Evolutionary conservation across 2,329 filamentous ascomycete genomes (phyloP).

Genomic region (Mycocentrospora acerina): DNA sequence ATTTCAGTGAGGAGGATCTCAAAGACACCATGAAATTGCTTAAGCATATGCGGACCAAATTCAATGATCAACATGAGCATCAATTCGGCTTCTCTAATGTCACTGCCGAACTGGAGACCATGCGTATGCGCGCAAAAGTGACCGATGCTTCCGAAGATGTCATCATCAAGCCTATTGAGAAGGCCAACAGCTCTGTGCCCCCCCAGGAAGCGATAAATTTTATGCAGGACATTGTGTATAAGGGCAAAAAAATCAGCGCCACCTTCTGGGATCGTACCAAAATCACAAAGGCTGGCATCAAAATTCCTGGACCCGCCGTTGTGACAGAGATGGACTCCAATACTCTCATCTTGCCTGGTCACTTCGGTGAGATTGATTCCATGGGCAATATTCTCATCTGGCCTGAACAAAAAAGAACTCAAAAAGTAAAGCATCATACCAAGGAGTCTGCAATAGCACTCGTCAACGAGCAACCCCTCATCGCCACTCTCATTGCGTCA

Average conservation of each 20-base stretch:
- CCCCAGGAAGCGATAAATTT: constrained; percentile 41
- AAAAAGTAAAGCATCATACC: constrained; percentile 32
- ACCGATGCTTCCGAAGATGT: constrained; percentile 48
- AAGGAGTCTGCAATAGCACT: constrained; percentile 41
- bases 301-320: constrained; percentile 49
- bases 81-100: constrained; percentile 50
- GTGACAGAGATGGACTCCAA: constrained; percentile 56
- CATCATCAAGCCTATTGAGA: constrained; percentile 39
- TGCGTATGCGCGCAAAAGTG: constrained; percentile 50
- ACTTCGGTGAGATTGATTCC: constrained; percentile 49
- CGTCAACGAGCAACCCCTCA: constrained; percentile 44
- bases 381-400: constrained; percentile 54
- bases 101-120: constrained; percentile 50
- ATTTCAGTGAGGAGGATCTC: constrained; percentile 41
- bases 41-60: constrained; percentile 40
- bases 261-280: constrained; percentile 49
- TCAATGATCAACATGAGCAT: constrained; percentile 47
- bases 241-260: constrained; percentile 45
- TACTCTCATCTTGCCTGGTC: constrained; percentile 52
- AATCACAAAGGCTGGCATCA: constrained; percentile 45
- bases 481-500: constrained; percentile 49
- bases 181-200: constrained; percentile 27
- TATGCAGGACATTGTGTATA: constrained; percentile 44
- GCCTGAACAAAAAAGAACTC: constrained; percentile 36
- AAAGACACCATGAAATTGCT: constrained; percentile 32